Conservation (phyloP, 1,284 basidiomycete species). For the Cryptococcus hybrid region DNA sequence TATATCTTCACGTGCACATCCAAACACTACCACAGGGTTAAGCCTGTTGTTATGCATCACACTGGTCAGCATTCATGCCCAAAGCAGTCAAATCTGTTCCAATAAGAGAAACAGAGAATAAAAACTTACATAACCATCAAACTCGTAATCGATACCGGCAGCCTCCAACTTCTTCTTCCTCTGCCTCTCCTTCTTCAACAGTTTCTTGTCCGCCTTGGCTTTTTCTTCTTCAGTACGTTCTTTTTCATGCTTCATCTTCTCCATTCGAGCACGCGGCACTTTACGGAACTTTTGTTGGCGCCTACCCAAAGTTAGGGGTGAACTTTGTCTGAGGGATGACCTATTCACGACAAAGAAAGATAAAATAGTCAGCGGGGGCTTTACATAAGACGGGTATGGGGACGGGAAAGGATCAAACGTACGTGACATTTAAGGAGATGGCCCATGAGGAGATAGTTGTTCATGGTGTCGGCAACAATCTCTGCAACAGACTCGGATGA, state of each 20-base stretch:
- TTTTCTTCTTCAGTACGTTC: conserved; percentile 77
- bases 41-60: too few species aligned
- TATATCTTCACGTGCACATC: too few species aligned
- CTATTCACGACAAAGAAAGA: conserved; percentile 10
- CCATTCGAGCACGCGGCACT: conserved; percentile 71
- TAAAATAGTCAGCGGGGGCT: background rate
- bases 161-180: conserved; percentile 76
- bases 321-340: conserved; percentile 81
- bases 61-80: too few species aligned
- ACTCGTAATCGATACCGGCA: conserved; percentile 86
- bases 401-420: too few species aligned
- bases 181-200: conserved; percentile 73
- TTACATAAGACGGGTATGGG: background rate
- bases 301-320: conserved; percentile 96
- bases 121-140: conserved; percentile 56
- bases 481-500: conserved; percentile 82
- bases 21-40: too few species aligned
- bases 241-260: conserved; percentile 76
- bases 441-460: conserved; percentile 95
- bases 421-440: conserved; percentile 88
- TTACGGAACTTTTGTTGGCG: conserved; percentile 83
- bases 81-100: too few species aligned
- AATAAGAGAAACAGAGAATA: background rate
- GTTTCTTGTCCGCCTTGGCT: conserved; percentile 62
- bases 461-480: conserved; percentile 98